These are phyloP conservation scores for Cytospora leucostoma DNA, from an alignment of 2,329 filamentous ascomycete genomes.

Conservation along the genomic window DNA sequence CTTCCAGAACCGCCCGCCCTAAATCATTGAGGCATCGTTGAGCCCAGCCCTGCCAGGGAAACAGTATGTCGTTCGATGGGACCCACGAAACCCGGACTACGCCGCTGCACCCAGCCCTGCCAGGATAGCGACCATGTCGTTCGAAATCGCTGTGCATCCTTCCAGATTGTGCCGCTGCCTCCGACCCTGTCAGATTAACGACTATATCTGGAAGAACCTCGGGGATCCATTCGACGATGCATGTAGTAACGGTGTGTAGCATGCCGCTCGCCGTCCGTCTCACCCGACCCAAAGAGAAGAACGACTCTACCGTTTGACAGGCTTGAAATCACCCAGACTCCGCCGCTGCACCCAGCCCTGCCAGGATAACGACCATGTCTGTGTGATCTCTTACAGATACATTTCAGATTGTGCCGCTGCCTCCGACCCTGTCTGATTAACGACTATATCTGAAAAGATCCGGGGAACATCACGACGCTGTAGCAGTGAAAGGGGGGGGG, in stretches of 20 bases:
- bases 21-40: too few species aligned
- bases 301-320: too few species aligned
- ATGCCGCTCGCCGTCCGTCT: too few species aligned
- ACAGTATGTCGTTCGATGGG: too few species aligned
- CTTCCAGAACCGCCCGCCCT: too few species aligned
- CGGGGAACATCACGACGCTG: too few species aligned
- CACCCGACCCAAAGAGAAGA: too few species aligned
- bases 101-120: slow-evolving; percentile 11
- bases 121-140: slow-evolving; percentile 12
- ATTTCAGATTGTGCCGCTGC: not conserved
- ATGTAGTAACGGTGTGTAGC: too few species aligned
- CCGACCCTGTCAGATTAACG: not conserved
- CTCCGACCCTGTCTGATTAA: not conserved
- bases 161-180: slow-evolving; percentile 1
- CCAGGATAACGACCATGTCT: slow-evolving; percentile 14
- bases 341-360: slow-evolving; percentile 11
- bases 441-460: not conserved
- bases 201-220: not conserved
- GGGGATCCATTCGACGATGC: too few species aligned
- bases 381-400: not conserved
- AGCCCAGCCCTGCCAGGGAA: too few species aligned
- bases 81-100: not conserved
- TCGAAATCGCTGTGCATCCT: not conserved
- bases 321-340: not conserved
- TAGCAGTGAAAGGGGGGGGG: too few species aligned